These are phyloP conservation scores for Fusarium bactridioides DNA, from an alignment of 2,329 filamentous ascomycete species.

Conservation along the genomic window DNA sequence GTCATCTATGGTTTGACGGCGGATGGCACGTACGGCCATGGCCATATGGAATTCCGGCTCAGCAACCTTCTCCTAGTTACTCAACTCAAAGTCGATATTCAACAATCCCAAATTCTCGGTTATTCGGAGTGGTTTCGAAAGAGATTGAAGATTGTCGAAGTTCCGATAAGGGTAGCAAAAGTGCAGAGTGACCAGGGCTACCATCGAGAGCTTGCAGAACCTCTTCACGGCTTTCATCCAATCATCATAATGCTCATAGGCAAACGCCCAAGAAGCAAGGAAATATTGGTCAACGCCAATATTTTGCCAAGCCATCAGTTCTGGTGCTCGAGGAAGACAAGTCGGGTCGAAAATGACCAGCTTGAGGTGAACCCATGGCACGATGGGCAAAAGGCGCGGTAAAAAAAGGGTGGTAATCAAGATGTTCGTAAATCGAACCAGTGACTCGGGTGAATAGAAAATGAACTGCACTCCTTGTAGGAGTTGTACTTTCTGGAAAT, in stretches of 20 bases:
- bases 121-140: neutral
- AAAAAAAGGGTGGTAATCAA: neutral
- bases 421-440: neutral
- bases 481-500: neutral
- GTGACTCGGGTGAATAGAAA: neutral
- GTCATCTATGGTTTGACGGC: neutral
- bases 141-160: neutral
- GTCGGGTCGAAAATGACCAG: neutral
- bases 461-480: neutral
- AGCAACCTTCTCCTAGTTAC: neutral
- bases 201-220: neutral
- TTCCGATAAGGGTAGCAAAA: neutral
- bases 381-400: no score
- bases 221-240: neutral
- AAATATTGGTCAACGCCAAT: neutral
- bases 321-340: neutral
- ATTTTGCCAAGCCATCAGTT: neutral
- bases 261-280: neutral
- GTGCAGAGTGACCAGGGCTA: neutral
- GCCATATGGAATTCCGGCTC: neutral
- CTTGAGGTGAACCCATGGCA: neutral
- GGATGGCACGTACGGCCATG: neutral
- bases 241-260: neutral
- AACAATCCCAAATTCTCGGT: neutral
- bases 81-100: neutral